Evolutionary conservation across 306 rosid genomes (phyloP), one percentile per base, ranked within the genome.

Genomic region (Lathyrus oleraceus): DNA sequence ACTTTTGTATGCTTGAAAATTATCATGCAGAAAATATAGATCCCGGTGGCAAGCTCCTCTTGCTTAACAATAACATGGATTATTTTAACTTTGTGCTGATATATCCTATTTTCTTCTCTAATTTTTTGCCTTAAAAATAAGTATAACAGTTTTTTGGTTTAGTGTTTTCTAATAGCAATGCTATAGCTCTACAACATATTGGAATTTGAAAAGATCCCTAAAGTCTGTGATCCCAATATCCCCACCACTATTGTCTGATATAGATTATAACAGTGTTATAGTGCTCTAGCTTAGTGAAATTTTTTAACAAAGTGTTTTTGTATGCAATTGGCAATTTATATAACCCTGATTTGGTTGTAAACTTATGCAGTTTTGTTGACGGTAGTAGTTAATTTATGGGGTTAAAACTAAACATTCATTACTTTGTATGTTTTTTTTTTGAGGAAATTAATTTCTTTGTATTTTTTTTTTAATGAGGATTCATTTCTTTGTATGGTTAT

Each of bases 71-170:
- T 56, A 59, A 44, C 23, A 28, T 35, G 58, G 8, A 44, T 59
- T 48, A 14, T 21, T 30, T 61, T 21, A 13, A 21, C 13, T 48
- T 6, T n/a, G 5, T 66, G 51, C 32, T 38, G 19, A 61, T 60
- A 30, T 71, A 11, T 20, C 52, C 52, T 21, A 35, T 72, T 47
- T 61, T 28, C 25, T 59, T 61, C 62, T 61, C 7, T 47, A 60
- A 21, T 21, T 60, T 13, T 11, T 17, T 38, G 15, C 23, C 42
- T 12, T 14, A 5, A 65, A 40, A 66, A 52, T 61, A 60, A 15
- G 45, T 39, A 35, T n/a, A 21, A 62, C 17, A 21, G 10, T 53
- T 45, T 19, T 4, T 25, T 25, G 17, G 19, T 2, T 25, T 25
- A 25, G 4, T 56, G 38, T 25, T 56, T 4, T 56, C 10, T 12